A percentile compares a stretch with the other conserved stretches of the same genome.
These are phyloP conservation scores for Podaxis rugospora DNA, from an alignment of 768 basidiomycete genomes.

Conservation along the genomic window DNA sequence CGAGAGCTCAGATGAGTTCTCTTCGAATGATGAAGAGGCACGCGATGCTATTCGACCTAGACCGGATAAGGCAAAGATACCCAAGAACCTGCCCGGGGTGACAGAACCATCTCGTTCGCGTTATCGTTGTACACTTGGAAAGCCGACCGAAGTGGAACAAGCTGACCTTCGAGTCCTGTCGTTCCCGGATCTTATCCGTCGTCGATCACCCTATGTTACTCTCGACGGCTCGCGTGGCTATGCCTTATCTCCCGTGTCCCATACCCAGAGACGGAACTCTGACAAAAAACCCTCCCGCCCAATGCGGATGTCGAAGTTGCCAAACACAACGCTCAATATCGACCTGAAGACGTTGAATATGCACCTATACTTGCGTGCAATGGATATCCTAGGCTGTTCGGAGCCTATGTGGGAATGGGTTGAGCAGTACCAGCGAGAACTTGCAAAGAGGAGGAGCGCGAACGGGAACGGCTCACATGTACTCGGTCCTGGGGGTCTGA, in stretches of 20 bases:
- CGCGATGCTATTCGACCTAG: slow-evolving; percentile 28
- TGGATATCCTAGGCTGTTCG: slow-evolving; percentile 64
- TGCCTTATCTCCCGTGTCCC: slow-evolving; percentile 37
- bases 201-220: slow-evolving; percentile 40
- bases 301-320: slow-evolving; percentile 34
- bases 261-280: slow-evolving; percentile 17
- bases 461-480: not conserved
- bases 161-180: slow-evolving; percentile 32
- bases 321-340: slow-evolving; percentile 48
- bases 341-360: slow-evolving; percentile 58
- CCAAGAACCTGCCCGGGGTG: slow-evolving; percentile 18
- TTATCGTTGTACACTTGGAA: slow-evolving; percentile 15
- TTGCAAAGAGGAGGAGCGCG: slow-evolving; percentile 8
- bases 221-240: slow-evolving; percentile 40
- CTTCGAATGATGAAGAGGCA: slow-evolving; percentile 33
- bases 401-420: slow-evolving; percentile 85
- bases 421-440: slow-evolving; percentile 37
- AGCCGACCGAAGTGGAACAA: slow-evolving; percentile 12
- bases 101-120: slow-evolving; percentile 16
- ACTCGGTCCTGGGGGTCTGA: not conserved
- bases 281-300: slow-evolving; percentile 12
- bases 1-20: slow-evolving; percentile 16
- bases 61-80: slow-evolving; percentile 5
- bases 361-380: slow-evolving; percentile 55
- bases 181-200: slow-evolving; percentile 29